Conservation (phyloP, 164 flowering plant genomes). For the Akebia trifoliata region DNA sequence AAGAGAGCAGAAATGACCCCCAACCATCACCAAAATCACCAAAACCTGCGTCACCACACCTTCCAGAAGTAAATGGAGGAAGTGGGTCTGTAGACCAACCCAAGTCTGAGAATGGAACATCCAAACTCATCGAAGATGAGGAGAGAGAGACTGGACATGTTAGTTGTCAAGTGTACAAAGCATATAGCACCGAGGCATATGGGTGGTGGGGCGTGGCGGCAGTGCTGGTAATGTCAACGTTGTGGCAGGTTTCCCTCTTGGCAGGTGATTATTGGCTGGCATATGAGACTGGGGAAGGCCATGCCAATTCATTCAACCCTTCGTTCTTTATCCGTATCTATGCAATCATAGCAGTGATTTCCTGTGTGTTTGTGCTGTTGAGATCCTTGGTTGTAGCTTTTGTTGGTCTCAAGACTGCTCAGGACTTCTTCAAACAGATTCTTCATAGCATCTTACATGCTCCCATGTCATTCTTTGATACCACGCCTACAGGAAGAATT, state of each 20-base stretch:
- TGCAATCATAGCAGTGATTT: conserved; percentile 45
- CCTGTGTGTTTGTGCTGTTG: conserved; percentile 37
- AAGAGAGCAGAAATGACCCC: conserved; percentile 27
- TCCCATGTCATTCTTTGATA: conserved; percentile 96
- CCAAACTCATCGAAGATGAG: conserved; percentile 84
- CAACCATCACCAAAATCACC: conserved; percentile 28
- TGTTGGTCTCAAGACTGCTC: conserved; percentile 77
- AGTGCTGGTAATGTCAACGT: conserved; percentile 39
- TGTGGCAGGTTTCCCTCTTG: conserved; percentile 71
- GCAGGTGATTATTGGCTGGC: conserved; percentile 92
- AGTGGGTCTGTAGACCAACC: conserved; percentile 24
- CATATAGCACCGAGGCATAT: conserved; percentile 71
- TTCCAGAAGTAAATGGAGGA: conserved; percentile 39
- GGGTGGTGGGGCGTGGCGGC: conserved; percentile 81
- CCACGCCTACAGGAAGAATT: conserved; percentile 96
- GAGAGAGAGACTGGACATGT: conserved; percentile 78
- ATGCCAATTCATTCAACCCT: conserved; percentile 46
- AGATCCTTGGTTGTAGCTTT: conserved; percentile 43
- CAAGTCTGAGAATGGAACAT: conserved; percentile 33
- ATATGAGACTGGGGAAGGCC: conserved; percentile 65
- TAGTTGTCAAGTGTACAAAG: conserved; percentile 63
- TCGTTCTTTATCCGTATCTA: conserved; percentile 55
- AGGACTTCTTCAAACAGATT: conserved; percentile 61
- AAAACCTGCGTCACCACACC: conserved; percentile 10
- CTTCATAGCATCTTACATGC: conserved; percentile 77